Conservation (phyloP, 805 yeast genomes). For the Myxozyma melibiosi region DNA sequence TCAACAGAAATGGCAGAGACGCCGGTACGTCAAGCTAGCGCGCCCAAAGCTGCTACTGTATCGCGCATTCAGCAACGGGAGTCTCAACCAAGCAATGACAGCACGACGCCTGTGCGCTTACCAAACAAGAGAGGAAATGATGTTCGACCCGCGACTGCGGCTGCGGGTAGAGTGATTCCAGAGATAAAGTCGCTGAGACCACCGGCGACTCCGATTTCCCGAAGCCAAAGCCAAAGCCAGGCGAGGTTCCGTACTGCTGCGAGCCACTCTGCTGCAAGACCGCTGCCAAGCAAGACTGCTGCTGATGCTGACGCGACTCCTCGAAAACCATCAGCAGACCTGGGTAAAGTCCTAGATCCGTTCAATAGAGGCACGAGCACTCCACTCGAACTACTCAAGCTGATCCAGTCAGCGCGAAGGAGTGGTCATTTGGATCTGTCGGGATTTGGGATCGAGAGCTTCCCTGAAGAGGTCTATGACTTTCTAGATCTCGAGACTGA, state of each 20-base stretch:
- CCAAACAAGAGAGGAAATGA: too few relatives aligned
- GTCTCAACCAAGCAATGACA: too few relatives aligned
- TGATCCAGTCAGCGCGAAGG: conserved; percentile 8
- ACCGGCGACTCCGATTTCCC: neutral
- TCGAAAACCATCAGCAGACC: too few relatives aligned
- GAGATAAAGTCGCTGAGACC: neutral
- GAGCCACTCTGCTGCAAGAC: too few relatives aligned
- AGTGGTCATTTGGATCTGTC: conserved; percentile 18
- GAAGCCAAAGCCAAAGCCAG: too few relatives aligned
- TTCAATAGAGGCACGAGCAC: conserved; percentile 1
- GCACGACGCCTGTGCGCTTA: too few relatives aligned
- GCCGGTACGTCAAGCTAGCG: neutral
- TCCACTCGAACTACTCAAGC: neutral
- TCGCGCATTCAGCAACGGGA: too few relatives aligned
- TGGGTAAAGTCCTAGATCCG: conserved; percentile 1
- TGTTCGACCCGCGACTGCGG: too few relatives aligned
- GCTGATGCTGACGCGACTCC: too few relatives aligned
- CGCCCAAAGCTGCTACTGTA: neutral
- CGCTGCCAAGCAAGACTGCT: too few relatives aligned
- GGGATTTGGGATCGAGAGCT: neutral
- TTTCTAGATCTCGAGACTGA: conserved; percentile 2
- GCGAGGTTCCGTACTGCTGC: too few relatives aligned
- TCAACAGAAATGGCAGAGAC: neutral
- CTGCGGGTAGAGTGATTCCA: too few relatives aligned
- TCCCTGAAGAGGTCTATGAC: conserved; percentile 25